Evolutionary conservation across 2,329 filamentous ascomycete genomes (phyloP).

Genomic region (Biscogniauxia marginata): DNA sequence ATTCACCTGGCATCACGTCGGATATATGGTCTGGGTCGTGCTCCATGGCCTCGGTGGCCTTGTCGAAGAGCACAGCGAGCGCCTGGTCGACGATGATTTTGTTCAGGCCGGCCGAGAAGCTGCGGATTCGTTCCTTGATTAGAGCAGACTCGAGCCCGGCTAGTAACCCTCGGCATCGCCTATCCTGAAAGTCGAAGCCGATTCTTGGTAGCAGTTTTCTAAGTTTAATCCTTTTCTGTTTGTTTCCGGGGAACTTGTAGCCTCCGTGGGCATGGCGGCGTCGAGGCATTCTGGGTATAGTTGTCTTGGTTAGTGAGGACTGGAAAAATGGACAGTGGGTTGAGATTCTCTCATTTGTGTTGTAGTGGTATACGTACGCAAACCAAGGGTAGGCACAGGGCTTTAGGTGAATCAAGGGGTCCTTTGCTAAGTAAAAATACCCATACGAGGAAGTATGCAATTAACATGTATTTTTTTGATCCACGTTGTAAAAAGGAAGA

Average conservation of each 20-base stretch:
- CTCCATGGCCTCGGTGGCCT: background rate
- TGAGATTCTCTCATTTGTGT: too few species aligned
- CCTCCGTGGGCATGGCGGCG: background rate
- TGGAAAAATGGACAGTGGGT: too few species aligned
- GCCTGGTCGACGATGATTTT: slow-evolving; percentile 5
- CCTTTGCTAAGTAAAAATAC: too few species aligned
- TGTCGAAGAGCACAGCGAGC: slow-evolving; percentile 1
- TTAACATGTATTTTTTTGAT: too few species aligned
- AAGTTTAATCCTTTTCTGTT: background rate
- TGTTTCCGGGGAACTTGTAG: background rate
- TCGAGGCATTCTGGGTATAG: background rate
- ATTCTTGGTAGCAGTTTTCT: slow-evolving; percentile 1
- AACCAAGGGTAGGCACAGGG: too few species aligned
- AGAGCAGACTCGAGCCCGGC: background rate
- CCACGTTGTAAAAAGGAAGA: too few species aligned
- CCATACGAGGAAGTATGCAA: too few species aligned
- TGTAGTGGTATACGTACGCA: too few species aligned
- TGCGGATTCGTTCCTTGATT: slow-evolving; percentile 4
- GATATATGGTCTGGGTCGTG: slow-evolving; percentile 1
- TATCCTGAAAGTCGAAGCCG: slow-evolving; percentile 4
- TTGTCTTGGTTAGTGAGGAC: background rate
- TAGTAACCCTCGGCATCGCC: slow-evolving; percentile 1
- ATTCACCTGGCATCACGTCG: slow-evolving; percentile 3
- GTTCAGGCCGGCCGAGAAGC: slow-evolving; percentile 1
- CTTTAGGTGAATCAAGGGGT: too few species aligned